Percentiles rank a stretch among this genome's conserved stretches.
phyloP scores from a whole-genome alignment of 1,284 basidiomycete species.

The Cerrena zonata region DNA sequence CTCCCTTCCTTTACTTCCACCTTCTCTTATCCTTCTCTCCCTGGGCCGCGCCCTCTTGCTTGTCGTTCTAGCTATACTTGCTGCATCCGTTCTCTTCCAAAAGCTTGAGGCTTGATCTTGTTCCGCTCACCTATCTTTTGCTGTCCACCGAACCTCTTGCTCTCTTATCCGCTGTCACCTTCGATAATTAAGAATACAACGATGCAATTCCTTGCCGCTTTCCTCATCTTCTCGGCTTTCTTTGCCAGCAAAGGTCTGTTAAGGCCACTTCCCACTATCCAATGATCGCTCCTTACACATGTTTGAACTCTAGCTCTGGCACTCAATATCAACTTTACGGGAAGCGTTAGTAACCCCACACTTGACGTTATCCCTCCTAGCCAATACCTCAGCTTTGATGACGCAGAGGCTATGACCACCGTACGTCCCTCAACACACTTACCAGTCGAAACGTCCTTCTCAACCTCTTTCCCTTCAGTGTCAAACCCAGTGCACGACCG shows the following conservation, averaged over 20 bases:
- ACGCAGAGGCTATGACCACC: conserved; percentile 31
- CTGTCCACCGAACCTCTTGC: conserved; percentile 36
- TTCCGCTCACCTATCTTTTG: conserved; percentile 41
- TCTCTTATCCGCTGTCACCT: conserved; percentile 1
- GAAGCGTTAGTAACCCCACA: conserved; percentile 26
- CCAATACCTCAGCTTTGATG: conserved; percentile 42
- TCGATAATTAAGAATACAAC: conserved; percentile 6
- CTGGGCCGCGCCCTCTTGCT: too few species aligned
- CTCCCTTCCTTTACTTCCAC: too few species aligned
- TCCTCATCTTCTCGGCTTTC: conserved; percentile 16
- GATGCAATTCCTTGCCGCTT: conserved; percentile 27
- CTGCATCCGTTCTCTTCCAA: too few species aligned
- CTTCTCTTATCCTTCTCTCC: too few species aligned
- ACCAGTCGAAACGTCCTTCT: neutral
- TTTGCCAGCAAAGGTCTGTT: conserved; percentile 19
- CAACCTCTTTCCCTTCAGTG: conserved; percentile 35
- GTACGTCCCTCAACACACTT: conserved; percentile 41
- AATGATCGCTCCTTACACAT: neutral
- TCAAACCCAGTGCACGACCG: conserved; percentile 32
- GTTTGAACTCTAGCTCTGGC: conserved; percentile 35
- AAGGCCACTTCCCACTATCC: neutral
- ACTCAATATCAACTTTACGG: conserved; percentile 42
- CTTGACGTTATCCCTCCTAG: conserved; percentile 34
- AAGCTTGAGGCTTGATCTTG: too few species aligned
- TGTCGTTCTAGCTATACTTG: too few species aligned